Percentiles rank a stretch among this genome's conserved stretches.
These are phyloP conservation scores for Podila minutissima DNA, from an alignment of 192 early-diverging fungal genomes.

Conservation along the genomic window DNA sequence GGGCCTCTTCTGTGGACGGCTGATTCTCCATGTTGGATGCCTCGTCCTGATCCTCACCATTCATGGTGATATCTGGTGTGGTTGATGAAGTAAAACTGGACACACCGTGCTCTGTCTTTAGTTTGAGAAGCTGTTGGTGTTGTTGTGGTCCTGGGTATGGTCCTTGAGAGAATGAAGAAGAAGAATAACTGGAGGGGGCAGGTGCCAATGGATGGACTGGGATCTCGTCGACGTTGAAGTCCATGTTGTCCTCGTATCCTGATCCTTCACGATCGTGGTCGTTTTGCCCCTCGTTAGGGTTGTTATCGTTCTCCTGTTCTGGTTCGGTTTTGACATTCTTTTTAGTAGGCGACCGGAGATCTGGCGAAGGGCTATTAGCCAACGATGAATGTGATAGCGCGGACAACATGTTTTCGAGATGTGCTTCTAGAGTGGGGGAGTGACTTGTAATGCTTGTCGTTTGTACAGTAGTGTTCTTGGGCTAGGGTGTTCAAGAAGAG, in stretches of 20 bases:
- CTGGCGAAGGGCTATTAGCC: slow-evolving; percentile 14
- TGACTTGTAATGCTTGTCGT: neutral
- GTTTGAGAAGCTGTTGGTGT: slow-evolving; percentile 35
- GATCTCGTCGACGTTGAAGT: slow-evolving; percentile 6
- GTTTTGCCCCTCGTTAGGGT: neutral
- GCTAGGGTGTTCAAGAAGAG: neutral
- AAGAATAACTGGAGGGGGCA: neutral
- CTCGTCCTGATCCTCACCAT: slow-evolving; percentile 1
- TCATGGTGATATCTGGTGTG: slow-evolving; percentile 35
- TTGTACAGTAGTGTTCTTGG: neutral
- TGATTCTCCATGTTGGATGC: neutral
- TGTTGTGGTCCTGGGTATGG: slow-evolving; percentile 21
- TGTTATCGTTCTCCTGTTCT: neutral
- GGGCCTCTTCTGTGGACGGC: neutral
- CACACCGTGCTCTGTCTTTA: slow-evolving; percentile 24
- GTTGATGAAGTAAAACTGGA: neutral
- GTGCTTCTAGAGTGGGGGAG: neutral
- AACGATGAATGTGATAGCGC: slow-evolving; percentile 26
- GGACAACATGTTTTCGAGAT: slow-evolving; percentile 13
- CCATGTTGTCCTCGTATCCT: slow-evolving; percentile 2
- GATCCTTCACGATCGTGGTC: slow-evolving; percentile 1
- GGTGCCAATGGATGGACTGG: slow-evolving; percentile 25
- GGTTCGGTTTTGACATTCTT: neutral
- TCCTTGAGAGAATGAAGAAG: neutral
- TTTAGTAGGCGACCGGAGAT: neutral